Base-by-base conservation (phyloP, 352 stramenopile species). In the Pythium diclinum region DNA sequence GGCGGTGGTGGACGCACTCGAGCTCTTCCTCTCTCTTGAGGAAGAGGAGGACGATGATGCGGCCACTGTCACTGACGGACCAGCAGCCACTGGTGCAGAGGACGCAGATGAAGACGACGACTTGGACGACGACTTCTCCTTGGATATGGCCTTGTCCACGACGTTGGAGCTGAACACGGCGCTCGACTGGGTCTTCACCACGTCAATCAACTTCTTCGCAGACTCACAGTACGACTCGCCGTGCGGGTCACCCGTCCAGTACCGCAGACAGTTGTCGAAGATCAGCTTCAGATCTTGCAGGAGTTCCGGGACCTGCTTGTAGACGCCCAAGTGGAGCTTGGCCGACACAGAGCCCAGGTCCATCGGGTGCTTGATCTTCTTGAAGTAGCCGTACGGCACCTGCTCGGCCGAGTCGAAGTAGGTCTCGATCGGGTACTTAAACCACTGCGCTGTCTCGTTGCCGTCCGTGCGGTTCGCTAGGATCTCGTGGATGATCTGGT, bases 341-440 rank as follows among this genome's bases (percentile, higher is more conserved):
- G 79, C 74, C 28, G 85, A 92, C 1, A 95, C 85, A 5, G 83
- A 92, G 28, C 87, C 85, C 4, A 95, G 73, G 61, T 95, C 85
- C 87, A 95, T 95, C 17, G 87, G 83, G 21, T 81, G 58, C 34
- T 84, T 90, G 33, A 95, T 83, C 23, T 72, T 89, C 52, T 89
- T 81, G 63, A 85, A 94, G 58, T 95, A 95, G 25, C 80, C 84
- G 58, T 91, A 93, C 23, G 86, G 86, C 30, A 92, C 81, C 63
- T 93, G 84, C 25, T 95, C 86, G 6, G 82, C 70, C 25, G 86
- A 92, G 60, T 92, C 83, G 61, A 83, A 95, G 61, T 95, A 95
- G 13, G 86, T 91, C 59, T 89, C 72, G 36, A 95, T 78, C 23
- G 86, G 86, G 52, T 93, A 92, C 65, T 95, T 95, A 56, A 95